Percentiles rank a stretch among this genome's conserved stretches.
phyloP scores from a whole-genome alignment of 2,329 filamentous ascomycete species.

The Mycocentrospora acerina region DNA sequence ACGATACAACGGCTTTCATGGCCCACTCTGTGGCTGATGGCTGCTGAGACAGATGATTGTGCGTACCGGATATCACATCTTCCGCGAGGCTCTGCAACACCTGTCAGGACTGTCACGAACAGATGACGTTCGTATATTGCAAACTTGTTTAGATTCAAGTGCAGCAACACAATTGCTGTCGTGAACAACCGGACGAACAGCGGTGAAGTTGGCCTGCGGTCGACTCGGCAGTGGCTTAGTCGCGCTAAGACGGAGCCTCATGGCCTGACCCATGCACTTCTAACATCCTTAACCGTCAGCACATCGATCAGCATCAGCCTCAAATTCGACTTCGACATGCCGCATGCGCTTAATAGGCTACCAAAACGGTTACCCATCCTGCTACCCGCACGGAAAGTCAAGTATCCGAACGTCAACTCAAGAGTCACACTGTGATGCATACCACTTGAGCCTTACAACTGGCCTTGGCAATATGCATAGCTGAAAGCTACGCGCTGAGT shows the following conservation, averaged over 20 bases:
- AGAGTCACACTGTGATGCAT: slow-evolving; percentile 7
- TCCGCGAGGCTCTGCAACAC: too few species aligned
- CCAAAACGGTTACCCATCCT: slow-evolving; percentile 7
- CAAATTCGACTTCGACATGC: slow-evolving; percentile 1
- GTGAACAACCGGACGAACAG: slow-evolving; percentile 3
- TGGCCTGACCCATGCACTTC: slow-evolving; percentile 9
- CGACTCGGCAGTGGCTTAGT: slow-evolving; percentile 17
- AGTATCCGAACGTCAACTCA: slow-evolving; percentile 18
- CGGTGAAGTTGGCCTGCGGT: slow-evolving; percentile 13
- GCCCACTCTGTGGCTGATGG: too few species aligned
- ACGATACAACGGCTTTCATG: too few species aligned
- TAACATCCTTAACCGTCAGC: slow-evolving; percentile 12
- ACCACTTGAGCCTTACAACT: slow-evolving; percentile 2
- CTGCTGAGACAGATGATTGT: too few species aligned
- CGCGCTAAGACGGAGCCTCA: slow-evolving; percentile 11
- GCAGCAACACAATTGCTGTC: neutral
- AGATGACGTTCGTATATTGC: too few species aligned
- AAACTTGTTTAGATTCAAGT: too few species aligned
- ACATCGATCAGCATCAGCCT: slow-evolving; percentile 22
- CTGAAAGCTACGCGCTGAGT: slow-evolving; percentile 12
- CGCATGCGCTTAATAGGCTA: slow-evolving; percentile 10
- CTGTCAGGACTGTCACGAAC: too few species aligned
- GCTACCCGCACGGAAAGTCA: slow-evolving; percentile 17
- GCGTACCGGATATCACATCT: too few species aligned
- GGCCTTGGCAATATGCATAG: slow-evolving; percentile 6